Conservation (phyloP, 2,329 filamentous ascomycete species). For the Geosmithia putterillii region DNA sequence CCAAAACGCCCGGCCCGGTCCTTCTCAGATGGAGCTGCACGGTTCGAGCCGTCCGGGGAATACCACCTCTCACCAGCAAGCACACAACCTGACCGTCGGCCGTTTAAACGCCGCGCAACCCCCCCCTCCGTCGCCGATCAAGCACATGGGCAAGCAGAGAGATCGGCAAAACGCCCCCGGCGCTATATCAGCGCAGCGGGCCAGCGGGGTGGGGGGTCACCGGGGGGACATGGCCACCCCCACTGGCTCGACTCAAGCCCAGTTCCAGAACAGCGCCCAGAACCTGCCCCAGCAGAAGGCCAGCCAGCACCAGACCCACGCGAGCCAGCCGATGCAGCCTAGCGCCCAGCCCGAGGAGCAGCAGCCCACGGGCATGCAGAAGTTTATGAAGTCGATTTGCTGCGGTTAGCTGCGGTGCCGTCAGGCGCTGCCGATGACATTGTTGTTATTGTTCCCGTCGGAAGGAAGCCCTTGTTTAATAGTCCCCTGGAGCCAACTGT, state of each 20-base stretch:
- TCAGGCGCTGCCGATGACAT: too few species aligned
- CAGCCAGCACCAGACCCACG: slow-evolving; percentile 42
- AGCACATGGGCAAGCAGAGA: slow-evolving; percentile 64
- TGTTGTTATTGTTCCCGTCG: too few species aligned
- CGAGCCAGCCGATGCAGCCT: slow-evolving; percentile 39
- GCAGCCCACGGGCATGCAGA: slow-evolving; percentile 75
- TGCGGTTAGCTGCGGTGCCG: slow-evolving; percentile 47
- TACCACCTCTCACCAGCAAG: slow-evolving; percentile 50
- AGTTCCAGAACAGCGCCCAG: slow-evolving; percentile 91
- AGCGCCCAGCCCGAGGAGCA: slow-evolving; percentile 50
- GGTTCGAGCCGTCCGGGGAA: slow-evolving; percentile 56
- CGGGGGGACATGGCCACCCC: slow-evolving; percentile 72
- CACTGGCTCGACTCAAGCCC: slow-evolving; percentile 83
- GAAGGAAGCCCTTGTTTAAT: too few species aligned
- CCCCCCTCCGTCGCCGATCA: slow-evolving; percentile 76
- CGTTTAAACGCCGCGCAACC: slow-evolving; percentile 93
- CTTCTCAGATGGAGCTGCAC: slow-evolving; percentile 76
- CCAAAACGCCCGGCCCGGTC: slow-evolving; percentile 67
- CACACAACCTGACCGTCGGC: slow-evolving; percentile 59
- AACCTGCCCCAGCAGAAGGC: slow-evolving; percentile 62
- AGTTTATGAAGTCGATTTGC: slow-evolving; percentile 86
- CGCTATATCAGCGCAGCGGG: slow-evolving; percentile 62
- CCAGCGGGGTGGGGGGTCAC: slow-evolving; percentile 60
- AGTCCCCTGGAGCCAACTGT: too few species aligned
- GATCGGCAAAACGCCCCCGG: slow-evolving; percentile 67